Percentiles rank a stretch among this genome's conserved stretches.
Evolutionary conservation across 495 filamentous ascomycete genomes (phyloP).

Genomic region (Trichoderma orchidacearum): DNA sequence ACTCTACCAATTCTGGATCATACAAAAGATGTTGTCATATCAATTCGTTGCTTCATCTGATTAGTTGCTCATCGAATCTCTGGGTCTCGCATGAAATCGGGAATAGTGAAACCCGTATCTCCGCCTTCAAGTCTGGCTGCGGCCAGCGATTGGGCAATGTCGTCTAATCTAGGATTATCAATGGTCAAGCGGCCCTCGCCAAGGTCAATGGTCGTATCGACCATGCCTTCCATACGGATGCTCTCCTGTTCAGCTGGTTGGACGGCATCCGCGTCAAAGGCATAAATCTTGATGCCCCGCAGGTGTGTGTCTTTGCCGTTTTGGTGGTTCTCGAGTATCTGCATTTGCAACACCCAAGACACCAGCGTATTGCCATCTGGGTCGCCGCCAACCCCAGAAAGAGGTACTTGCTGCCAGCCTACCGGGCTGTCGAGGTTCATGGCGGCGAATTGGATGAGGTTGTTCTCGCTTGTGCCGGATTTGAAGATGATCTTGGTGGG

Average conservation of each 20-base stretch:
- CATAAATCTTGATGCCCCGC: constrained; percentile 83
- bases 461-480: constrained; percentile 77
- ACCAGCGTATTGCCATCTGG: constrained; percentile 56
- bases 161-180: constrained; percentile 9
- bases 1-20: not conserved
- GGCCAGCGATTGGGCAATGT: constrained; percentile 17
- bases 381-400: constrained; percentile 54
- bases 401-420: constrained; percentile 79
- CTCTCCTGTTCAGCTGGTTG: constrained; percentile 3
- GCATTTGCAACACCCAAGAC: constrained; percentile 75
- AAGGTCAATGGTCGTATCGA: constrained; percentile 7
- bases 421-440: constrained; percentile 67
- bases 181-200: not conserved
- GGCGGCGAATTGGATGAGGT: constrained; percentile 68
- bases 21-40: not conserved
- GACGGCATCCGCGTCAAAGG: constrained; percentile 41
- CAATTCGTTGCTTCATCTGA: not conserved
- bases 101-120: constrained; percentile 17
- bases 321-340: constrained; percentile 90
- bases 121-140: constrained; percentile 7
- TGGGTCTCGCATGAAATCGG: constrained; percentile 30
- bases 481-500: constrained; percentile 79
- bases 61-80: constrained; percentile 22
- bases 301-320: constrained; percentile 99
- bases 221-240: constrained; percentile 15